Evolutionary conservation across 2,329 filamentous ascomycete species (phyloP).

Genomic region (Colletotrichum navitas): DNA sequence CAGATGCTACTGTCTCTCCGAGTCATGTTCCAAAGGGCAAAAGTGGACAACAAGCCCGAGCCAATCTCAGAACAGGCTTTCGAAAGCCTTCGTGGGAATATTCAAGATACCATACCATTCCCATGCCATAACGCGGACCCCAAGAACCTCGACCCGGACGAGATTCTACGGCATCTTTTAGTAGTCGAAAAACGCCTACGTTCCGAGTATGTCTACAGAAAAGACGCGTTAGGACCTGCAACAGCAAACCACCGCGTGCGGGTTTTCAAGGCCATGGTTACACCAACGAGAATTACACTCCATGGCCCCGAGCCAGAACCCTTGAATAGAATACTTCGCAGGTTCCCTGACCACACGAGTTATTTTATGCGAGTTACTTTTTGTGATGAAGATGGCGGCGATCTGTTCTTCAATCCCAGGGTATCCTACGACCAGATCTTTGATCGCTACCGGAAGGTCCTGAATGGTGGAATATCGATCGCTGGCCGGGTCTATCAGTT

Average conservation of each 20-base stretch:
- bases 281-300: constrained; percentile 69
- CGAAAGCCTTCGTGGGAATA: constrained; percentile 61
- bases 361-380: constrained; percentile 80
- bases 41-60: constrained; percentile 44
- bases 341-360: constrained; percentile 69
- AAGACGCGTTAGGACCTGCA: constrained; percentile 42
- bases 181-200: constrained; percentile 57
- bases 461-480: constrained; percentile 71
- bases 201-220: constrained; percentile 27
- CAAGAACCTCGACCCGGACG: constrained; percentile 52
- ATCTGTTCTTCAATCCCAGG: constrained; percentile 68
- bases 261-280: constrained; percentile 70
- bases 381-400: constrained; percentile 78
- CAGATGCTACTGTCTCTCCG: constrained; percentile 60
- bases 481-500: constrained; percentile 74
- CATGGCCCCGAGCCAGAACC: constrained; percentile 74
- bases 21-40: constrained; percentile 46
- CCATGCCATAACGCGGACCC: constrained; percentile 65
- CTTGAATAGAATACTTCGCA: constrained; percentile 78
- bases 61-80: constrained; percentile 67
- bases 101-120: constrained; percentile 66
- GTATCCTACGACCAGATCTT: constrained; percentile 64
- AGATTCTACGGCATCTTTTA: constrained; percentile 56
- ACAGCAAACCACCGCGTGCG: constrained; percentile 58
- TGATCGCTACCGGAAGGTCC: constrained; percentile 69